phyloP scores from a whole-genome alignment of 1,284 basidiomycete species.

The Boletus sp. region DNA sequence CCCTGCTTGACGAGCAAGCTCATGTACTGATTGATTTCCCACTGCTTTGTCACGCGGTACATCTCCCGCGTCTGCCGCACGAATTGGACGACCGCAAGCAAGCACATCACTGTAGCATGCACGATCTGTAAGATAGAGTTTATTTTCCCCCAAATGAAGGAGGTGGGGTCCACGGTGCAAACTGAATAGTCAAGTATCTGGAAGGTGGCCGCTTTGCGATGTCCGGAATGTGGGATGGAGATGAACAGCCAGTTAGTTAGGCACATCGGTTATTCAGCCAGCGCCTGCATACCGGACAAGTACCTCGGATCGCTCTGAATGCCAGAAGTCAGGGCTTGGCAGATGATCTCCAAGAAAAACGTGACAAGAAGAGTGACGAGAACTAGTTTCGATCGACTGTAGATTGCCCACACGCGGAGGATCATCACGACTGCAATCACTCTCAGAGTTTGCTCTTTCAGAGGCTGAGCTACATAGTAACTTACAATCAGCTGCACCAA shows the following conservation, averaged over 20 bases:
- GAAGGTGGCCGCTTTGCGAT: neutral
- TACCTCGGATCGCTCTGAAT: neutral
- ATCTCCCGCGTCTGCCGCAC: neutral
- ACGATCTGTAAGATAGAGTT: neutral
- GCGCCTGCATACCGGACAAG: neutral
- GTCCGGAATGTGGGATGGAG: neutral
- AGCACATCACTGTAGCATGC: neutral
- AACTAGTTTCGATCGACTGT: constrained; percentile 2
- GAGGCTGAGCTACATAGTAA: neutral
- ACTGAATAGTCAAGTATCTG: neutral
- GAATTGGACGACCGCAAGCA: neutral
- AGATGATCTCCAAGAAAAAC: neutral
- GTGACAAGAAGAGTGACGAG: neutral
- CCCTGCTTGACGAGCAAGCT: neutral
- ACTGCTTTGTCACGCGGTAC: neutral
- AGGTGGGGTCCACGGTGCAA: neutral
- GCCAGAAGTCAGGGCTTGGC: neutral
- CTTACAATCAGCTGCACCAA: constrained; percentile 7
- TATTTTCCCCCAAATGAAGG: neutral
- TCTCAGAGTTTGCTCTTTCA: neutral
- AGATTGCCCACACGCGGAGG: constrained; percentile 11
- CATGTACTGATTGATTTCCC: constrained; percentile 1
- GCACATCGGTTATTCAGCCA: neutral
- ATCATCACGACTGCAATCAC: constrained; percentile 1
- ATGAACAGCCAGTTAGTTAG: neutral